Base-by-base conservation (phyloP, 169 alveolate species). In the Perkinsus marinus region DNA sequence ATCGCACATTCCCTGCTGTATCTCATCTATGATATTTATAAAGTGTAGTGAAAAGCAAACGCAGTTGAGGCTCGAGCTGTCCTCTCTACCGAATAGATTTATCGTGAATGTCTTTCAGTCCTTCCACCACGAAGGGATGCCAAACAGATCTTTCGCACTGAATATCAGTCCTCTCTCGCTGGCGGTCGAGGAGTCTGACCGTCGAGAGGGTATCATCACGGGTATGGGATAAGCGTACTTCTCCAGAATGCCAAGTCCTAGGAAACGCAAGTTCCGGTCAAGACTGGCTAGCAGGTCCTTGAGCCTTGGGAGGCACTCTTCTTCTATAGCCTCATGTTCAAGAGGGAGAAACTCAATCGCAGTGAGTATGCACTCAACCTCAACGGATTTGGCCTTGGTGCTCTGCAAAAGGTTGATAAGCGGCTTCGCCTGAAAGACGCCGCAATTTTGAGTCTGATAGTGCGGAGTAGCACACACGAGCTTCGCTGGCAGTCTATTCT, bases 401-500 rank as follows among this genome's bases (percentile, higher is more conserved):
- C 79, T 91, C 79, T 91, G 90, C 57, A 93, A 92, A 91, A 93
- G 39, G 68, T 41, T 0, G 69, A n/a, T 37, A 37, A 92, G 92
- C 0, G 92, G 93, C 89, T 92, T 92, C 46, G 34, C 79, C 79
- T 57, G 34, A 30, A 16, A 57, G 26, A 57, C 22, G 22, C 30
- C 26, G 46, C 46, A 10, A 10, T 6, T 41, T 41, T 16, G 30
- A 13, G 34, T 19, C 37, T 13, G 79, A 30, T 13, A 57, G 79
- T n/a, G 37, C 79, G 7, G 5, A 13, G 26, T 26, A 30, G 3
- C 34, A 13, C 37, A 2, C 22, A 94, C 93, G 69, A 94, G 92
- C 91, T 94, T 94, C 90, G 79, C 92, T 19, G 95, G 95, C 41
- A 94, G 93, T 26, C 95, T 93, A 7, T 94, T 93, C 93, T 93